Evolutionary conservation across 305 asterid genomes (phyloP).

Genomic region (Fraxinus ornus): DNA sequence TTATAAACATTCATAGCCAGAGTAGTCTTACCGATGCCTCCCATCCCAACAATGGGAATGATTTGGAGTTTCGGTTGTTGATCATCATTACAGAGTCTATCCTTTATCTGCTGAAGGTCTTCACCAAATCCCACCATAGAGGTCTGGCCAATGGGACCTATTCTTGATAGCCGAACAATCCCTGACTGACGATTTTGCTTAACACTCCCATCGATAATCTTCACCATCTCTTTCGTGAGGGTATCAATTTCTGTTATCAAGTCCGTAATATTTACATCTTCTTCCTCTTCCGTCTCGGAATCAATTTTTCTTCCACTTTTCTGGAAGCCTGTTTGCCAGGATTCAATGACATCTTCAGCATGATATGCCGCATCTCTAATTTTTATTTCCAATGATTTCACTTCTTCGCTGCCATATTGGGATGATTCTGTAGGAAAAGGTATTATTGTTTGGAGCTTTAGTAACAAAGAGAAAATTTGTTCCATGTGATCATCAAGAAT

Average conservation of each 20-base stretch:
- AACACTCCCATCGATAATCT: not conserved
- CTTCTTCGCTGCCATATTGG: not conserved
- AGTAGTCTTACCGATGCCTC: constrained; percentile 15
- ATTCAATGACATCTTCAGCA: not conserved
- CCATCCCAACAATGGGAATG: constrained; percentile 9
- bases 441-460: no score
- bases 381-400: not conserved
- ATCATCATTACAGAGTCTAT: not conserved
- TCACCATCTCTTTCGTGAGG: not conserved
- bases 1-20: not conserved
- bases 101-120: not conserved
- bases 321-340: not conserved
- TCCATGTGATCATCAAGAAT: no score
- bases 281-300: not conserved
- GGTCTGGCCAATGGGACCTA: not conserved
- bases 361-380: not conserved
- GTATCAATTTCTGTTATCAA: not conserved
- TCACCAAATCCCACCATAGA: not conserved
- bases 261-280: not conserved
- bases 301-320: not conserved
- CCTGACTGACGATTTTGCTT: not conserved
- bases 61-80: not conserved
- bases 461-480: no score
- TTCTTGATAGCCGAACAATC: not conserved
- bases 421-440: not conserved